phyloP scores from a whole-genome alignment of 208 protist species.

The Kentomonas sorsogonicus region DNA sequence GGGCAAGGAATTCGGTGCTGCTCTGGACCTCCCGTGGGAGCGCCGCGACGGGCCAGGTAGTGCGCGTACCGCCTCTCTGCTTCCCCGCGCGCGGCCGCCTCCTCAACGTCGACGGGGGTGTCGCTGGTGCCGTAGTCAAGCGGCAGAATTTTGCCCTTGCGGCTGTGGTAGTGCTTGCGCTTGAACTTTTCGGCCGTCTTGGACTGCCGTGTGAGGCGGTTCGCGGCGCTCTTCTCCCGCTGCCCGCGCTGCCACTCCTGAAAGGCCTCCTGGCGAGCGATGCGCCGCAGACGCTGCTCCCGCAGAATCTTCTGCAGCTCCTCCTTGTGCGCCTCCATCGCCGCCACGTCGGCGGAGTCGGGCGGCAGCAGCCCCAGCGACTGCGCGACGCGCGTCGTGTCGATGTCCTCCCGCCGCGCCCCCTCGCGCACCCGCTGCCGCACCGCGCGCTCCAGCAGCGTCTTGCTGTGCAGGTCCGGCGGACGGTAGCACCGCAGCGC shows the following conservation, averaged over 20 bases:
- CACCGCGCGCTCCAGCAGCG: constrained; percentile 9
- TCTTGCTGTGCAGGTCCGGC: constrained; percentile 17
- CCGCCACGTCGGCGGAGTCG: constrained; percentile 8
- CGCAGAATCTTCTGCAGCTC: constrained; percentile 41
- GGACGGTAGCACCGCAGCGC: constrained; percentile 8
- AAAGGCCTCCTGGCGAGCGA: constrained; percentile 70
- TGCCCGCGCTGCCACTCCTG: constrained; percentile 78
- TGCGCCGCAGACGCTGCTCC: constrained; percentile 47
- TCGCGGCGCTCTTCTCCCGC: constrained; percentile 78
- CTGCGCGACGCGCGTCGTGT: constrained; percentile 35
- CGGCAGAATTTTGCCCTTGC: constrained; percentile 47
- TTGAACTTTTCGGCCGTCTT: constrained; percentile 74
- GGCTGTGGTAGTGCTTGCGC: constrained; percentile 63
- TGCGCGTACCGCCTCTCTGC: no score
- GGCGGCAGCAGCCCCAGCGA: constrained; percentile 29
- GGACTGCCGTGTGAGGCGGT: constrained; percentile 59
- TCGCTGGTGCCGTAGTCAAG: no score
- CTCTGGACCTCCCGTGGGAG: no score
- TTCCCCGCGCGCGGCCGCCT: no score
- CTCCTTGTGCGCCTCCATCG: constrained; percentile 28
- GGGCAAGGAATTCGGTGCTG: neutral
- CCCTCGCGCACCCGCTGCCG: constrained; percentile 24
- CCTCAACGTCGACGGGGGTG: no score
- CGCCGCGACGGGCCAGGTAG: no score
- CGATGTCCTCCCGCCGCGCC: constrained; percentile 20